phyloP scores from a whole-genome alignment of 768 basidiomycete species.

The Naematelia encephala region DNA sequence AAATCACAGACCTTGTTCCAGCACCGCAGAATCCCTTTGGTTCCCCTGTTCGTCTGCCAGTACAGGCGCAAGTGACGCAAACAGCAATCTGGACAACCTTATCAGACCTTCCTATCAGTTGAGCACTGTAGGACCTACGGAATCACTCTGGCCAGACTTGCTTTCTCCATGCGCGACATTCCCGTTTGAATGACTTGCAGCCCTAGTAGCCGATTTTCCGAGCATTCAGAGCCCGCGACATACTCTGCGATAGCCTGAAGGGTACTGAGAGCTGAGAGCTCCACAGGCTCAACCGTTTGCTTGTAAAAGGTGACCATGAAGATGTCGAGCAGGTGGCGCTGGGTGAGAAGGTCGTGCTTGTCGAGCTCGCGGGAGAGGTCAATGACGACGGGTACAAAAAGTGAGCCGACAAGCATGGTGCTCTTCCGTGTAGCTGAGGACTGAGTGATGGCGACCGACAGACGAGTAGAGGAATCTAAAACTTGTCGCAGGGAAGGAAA shows the following conservation, averaged over 20 bases:
- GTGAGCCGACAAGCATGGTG: conserved; percentile 22
- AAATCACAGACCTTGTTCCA: conserved; percentile 36
- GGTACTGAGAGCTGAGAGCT: conserved; percentile 25
- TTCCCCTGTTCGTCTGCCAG: conserved; percentile 17
- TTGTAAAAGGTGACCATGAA: conserved; percentile 37
- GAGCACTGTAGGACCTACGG: conserved; percentile 19
- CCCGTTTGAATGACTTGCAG: conserved; percentile 31
- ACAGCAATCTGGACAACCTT: conserved; percentile 8
- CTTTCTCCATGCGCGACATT: conserved; percentile 16
- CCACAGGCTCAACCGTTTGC: conserved; percentile 27
- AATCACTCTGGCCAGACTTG: conserved; percentile 18
- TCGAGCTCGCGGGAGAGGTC: conserved; percentile 19
- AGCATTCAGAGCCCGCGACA: conserved; percentile 12
- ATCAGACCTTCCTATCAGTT: neutral
- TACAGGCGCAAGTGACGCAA: conserved; percentile 14
- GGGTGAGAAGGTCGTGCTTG: conserved; percentile 15
- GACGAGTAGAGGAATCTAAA: conserved; percentile 23
- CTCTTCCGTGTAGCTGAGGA: conserved; percentile 17
- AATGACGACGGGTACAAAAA: conserved; percentile 33
- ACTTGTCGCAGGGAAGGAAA: conserved; percentile 24
- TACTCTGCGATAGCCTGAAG: conserved; percentile 28
- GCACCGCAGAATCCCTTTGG: conserved; percentile 18
- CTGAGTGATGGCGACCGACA: conserved; percentile 1
- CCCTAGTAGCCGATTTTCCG: conserved; percentile 30
- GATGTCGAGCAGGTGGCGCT: conserved; percentile 33